Evolutionary conservation across 495 filamentous ascomycete species (phyloP).

Genomic region (Penicillium ucsense): DNA sequence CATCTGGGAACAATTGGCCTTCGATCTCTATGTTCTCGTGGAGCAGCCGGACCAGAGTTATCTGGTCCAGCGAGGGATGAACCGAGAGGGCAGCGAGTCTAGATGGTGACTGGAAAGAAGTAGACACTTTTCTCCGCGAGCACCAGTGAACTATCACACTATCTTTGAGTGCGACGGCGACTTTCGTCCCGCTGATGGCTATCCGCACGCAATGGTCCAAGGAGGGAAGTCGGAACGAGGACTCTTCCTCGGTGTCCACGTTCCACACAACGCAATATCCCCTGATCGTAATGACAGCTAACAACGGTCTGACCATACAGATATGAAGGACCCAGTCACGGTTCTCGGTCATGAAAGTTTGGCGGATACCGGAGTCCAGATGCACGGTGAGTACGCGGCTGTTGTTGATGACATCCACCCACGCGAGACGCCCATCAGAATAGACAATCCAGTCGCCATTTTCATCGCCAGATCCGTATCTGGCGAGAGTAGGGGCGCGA

Average conservation of each 20-base stretch:
- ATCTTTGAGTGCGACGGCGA: conserved; percentile 7
- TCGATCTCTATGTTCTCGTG: not conserved
- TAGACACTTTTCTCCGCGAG: conserved; percentile 8
- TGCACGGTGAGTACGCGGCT: conserved; percentile 8
- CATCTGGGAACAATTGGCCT: no score
- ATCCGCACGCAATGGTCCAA: conserved; percentile 1
- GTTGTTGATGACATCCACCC: no score
- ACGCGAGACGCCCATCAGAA: no score
- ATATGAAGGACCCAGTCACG: conserved; percentile 13
- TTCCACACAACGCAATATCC: conserved; percentile 27
- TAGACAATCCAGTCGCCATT: no score
- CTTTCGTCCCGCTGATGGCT: conserved; percentile 8
- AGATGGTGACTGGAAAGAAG: conserved; percentile 1
- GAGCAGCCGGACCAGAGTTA: not conserved
- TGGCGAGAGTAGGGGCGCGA: no score
- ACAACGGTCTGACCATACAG: conserved; percentile 11
- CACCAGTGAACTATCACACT: conserved; percentile 18
- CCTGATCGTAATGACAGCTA: conserved; percentile 17
- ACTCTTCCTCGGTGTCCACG: conserved; percentile 10
- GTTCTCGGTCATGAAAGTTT: conserved; percentile 20
- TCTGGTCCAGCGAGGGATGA: conserved; percentile 3
- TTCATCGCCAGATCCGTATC: no score
- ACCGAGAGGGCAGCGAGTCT: not conserved
- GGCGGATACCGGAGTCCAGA: conserved; percentile 1
- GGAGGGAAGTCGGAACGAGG: conserved; percentile 12